Evolutionary conservation across 1,284 basidiomycete species (phyloP).

Genomic region (Lentinula novae-zelandiae): DNA sequence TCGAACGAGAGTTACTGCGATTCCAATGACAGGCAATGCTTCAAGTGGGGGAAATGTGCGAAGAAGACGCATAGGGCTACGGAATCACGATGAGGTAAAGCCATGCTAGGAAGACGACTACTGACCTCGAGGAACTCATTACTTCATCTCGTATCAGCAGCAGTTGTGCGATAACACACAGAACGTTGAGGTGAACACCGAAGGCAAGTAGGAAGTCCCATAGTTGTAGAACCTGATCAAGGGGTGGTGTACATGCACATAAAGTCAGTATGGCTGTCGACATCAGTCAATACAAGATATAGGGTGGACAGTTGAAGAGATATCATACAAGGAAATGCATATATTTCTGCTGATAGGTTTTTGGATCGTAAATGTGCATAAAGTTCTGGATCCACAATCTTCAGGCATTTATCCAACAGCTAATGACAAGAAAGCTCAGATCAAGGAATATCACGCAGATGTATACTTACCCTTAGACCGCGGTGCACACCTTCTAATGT

Average conservation of each 20-base stretch:
- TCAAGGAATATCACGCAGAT: background rate
- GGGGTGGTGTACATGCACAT: constrained; percentile 94
- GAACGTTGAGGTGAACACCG: constrained; percentile 92
- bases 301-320: constrained; percentile 16
- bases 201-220: constrained; percentile 99
- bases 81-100: background rate
- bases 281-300: background rate
- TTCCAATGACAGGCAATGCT: constrained; percentile 83
- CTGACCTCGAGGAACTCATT: constrained; percentile 79
- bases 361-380: constrained; percentile 81
- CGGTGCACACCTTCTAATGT: constrained; percentile 93
- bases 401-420: constrained; percentile 89
- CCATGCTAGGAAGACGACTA: background rate
- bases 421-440: constrained; percentile 28
- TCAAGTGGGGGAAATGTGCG: constrained; percentile 93
- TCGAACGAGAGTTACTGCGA: constrained; percentile 89
- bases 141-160: constrained; percentile 87
- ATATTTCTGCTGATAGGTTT: constrained; percentile 96
- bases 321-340: constrained; percentile 89
- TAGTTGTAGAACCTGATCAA: constrained; percentile 89
- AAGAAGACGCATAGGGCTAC: constrained; percentile 90
- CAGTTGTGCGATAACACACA: constrained; percentile 95
- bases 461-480: constrained; percentile 75
- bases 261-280: constrained; percentile 83
- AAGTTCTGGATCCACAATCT: constrained; percentile 86